Base-by-base conservation (phyloP, 75 land plant genomes). In the Gnetum montanum region DNA sequence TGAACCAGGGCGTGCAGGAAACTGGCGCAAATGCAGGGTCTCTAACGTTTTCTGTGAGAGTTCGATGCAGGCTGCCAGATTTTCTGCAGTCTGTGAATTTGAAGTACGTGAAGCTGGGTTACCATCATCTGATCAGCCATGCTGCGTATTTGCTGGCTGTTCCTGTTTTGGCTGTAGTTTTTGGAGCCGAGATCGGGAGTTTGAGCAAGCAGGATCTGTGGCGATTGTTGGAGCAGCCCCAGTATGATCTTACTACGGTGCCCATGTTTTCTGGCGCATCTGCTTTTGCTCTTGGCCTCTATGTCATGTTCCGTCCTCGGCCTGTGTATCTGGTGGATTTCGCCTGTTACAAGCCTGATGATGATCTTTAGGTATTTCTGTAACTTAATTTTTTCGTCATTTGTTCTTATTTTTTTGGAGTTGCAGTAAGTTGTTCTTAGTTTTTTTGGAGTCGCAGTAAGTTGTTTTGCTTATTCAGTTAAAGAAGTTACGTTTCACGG, bases 61-160 rank as follows among this genome's bases (percentile, higher is more conserved):
- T 76, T 15, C 56, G 73, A 16, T 71, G 73, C 4, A 36, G 86
- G 16, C 65, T 82, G 43, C 86, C 86, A 12, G 78, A 82, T 43
- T 82, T 82, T 48, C 59, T 79, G 1, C 63, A 66, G 26, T 83
- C 83, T 8, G 83, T 83, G 29, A 74, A 72, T 57, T 60, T 83
- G 62, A 83, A 83, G 46, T 79, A 83, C 54, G 86, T 79, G 54
- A 83, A 75, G 67, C 75, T 83, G 26, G 83, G 86, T 7, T 79
- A 79, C 47, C 62, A 57, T 37, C 69, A 71, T 47, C 69, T 83
- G 23, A 65, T 79, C 25, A 63, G 47, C 16, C 86, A 78, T 54
- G 59, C 60, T 12, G 54, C 80, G 18, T 74, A 64, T 54, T 44
- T 75, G 10, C 47, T 64, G 59, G 46, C 71, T 8, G 33, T 71